Conservation (phyloP, 1,139 yeast species). For the Eremothecium sinecaudum region DNA sequence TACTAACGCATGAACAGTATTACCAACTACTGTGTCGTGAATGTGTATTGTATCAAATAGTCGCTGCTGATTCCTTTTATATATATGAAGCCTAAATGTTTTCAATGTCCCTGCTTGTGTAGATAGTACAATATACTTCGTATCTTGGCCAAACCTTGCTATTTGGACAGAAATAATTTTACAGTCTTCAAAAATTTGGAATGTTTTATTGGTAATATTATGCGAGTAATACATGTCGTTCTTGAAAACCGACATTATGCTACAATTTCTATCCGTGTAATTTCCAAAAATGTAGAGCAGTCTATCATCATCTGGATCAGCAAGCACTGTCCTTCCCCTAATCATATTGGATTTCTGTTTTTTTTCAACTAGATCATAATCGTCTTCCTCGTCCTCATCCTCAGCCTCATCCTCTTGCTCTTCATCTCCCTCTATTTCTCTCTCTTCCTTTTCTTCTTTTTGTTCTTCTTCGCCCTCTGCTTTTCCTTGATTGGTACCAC, state of each 20-base stretch:
- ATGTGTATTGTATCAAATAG: conserved; percentile 35
- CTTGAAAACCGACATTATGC: conserved; percentile 9
- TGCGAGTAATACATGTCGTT: conserved; percentile 1
- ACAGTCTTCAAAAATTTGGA: conserved; percentile 1
- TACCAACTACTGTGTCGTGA: conserved; percentile 55
- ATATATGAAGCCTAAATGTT: conserved; percentile 13
- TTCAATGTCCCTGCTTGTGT: conserved; percentile 21
- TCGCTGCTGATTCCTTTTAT: conserved; percentile 18
- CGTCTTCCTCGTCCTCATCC: conserved; percentile 15
- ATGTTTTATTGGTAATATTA: neutral
- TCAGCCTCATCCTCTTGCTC: conserved; percentile 13
- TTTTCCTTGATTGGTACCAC: too few relatives aligned
- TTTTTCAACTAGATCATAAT: conserved; percentile 14
- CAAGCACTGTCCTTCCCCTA: conserved; percentile 6
- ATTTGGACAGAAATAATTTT: conserved; percentile 5
- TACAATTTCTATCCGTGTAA: conserved; percentile 3
- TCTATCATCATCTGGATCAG: conserved; percentile 12
- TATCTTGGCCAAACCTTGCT: conserved; percentile 9
- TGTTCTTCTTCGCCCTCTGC: too few relatives aligned
- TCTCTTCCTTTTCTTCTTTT: conserved; percentile 6
- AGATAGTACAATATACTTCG: conserved; percentile 36
- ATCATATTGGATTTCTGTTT: conserved; percentile 8
- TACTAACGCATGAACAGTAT: conserved; percentile 41
- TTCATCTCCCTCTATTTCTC: conserved; percentile 10
- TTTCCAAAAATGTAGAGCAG: conserved; percentile 13